A percentile compares a stretch with the other conserved stretches of the same genome.
Evolutionary conservation across 148 eudicot species (phyloP).

Genomic region (Rhododendron griersonianum): DNA sequence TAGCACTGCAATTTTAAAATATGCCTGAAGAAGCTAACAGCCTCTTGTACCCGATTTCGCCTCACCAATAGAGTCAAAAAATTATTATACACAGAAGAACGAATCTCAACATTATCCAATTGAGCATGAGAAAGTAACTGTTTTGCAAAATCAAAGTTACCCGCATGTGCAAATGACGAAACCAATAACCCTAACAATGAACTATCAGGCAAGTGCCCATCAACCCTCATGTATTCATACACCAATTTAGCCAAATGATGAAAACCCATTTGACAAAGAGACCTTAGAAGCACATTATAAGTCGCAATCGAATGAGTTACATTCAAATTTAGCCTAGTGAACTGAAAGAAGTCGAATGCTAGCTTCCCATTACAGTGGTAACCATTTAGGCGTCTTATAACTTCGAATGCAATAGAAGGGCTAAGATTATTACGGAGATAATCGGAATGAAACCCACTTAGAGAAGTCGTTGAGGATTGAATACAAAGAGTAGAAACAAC

Average conservation of each 20-base stretch:
- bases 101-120: conserved; percentile 21
- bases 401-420: conserved; percentile 51
- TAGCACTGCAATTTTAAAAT: conserved; percentile 37
- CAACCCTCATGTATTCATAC: conserved; percentile 53
- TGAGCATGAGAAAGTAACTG: conserved; percentile 38
- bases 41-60: conserved; percentile 55
- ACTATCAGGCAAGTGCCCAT: conserved; percentile 47
- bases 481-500: conserved; percentile 59
- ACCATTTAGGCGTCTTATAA: conserved; percentile 31
- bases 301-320: conserved; percentile 32
- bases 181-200: conserved; percentile 36
- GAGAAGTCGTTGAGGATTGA: conserved; percentile 21
- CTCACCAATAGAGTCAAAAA: conserved; percentile 48
- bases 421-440: conserved; percentile 45
- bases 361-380: conserved; percentile 29
- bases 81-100: conserved; percentile 53
- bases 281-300: conserved; percentile 51
- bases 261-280: conserved; percentile 50
- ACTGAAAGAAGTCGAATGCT: conserved; percentile 59
- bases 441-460: conserved; percentile 30
- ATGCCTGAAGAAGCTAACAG: conserved; percentile 53
- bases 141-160: conserved; percentile 44
- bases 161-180: conserved; percentile 42
- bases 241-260: conserved; percentile 50
- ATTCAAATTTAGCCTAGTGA: conserved; percentile 42